Evolutionary conservation across 2,329 filamentous ascomycete genomes (phyloP), one percentile per base, ranked within the genome.

Genomic region (Tolypocladium cylindrosporum): DNA sequence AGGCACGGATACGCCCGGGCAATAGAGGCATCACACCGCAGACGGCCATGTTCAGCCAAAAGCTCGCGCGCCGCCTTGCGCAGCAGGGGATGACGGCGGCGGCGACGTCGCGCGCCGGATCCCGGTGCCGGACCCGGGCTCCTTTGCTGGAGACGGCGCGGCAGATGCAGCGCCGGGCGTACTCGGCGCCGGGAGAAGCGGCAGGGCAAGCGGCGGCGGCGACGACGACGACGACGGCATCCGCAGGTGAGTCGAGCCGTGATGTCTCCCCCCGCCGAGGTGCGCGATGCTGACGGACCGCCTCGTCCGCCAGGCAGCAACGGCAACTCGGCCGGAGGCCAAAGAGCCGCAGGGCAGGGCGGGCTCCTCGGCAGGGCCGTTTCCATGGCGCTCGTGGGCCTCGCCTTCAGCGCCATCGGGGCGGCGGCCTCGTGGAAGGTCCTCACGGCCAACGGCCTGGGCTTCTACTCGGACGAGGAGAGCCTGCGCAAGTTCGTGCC

Each of bases 401-500:
- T 71, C 51, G 64, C 65, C 14, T 74, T 68, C 55, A 62, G 64
- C 59, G 61, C 64, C 11, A 59, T 67, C 5, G 73, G 73, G 51
- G 72, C 71, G 19, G 66, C 65, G 39, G 66, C 63, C 41, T 71
- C 69, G n/a, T 74, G 71, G 71, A 68, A 73, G 57, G 65, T 64
- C 31, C 65, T 75, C 65, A 67, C 66, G 41, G 62, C 64, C 53
- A 67, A 66, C 57, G 72, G 72, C 52, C 63, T 75, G 65, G 71
- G 72, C 53, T 74, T 75, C 63, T 71, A 72, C 67, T 75, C 62
- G 37, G 89, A 96, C 73, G 84, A 83, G 66, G 89, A 95, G 65
- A 89, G 88, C 27, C 80, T 94, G 61, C 70, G 72, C 5, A 77
- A 88, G 63, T 96, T 84, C 76, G 72, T 73, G 4, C 83, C 83